These are phyloP conservation scores for Lippia alba DNA, from an alignment of 305 asterid species.

Conservation along the genomic window DNA sequence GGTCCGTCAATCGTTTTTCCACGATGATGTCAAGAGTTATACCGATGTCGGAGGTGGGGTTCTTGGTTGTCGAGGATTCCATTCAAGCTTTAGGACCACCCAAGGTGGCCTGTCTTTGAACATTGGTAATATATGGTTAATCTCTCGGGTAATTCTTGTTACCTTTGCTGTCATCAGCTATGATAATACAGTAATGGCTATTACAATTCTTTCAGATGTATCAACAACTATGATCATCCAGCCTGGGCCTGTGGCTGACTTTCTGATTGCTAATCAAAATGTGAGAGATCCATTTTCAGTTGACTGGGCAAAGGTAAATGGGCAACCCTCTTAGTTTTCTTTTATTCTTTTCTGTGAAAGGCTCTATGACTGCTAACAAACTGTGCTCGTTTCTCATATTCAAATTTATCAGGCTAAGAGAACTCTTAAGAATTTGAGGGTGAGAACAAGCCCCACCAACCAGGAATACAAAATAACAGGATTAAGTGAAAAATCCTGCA, in stretches of 20 bases:
- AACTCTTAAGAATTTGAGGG: constrained; percentile 64
- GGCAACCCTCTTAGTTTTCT: background rate
- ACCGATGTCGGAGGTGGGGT: constrained; percentile 64
- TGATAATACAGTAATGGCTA: constrained; percentile 5
- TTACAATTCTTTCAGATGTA: constrained; percentile 51
- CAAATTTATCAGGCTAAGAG: constrained; percentile 55
- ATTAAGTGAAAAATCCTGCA: constrained; percentile 62
- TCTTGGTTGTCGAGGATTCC: constrained; percentile 62
- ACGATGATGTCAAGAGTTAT: constrained; percentile 48
- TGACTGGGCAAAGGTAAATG: constrained; percentile 78
- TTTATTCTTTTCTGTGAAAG: background rate
- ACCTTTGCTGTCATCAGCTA: background rate
- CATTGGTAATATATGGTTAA: constrained; percentile 45
- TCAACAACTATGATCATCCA: constrained; percentile 82
- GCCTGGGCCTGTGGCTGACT: constrained; percentile 74
- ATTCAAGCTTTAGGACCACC: constrained; percentile 58
- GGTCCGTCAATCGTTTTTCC: constrained; percentile 65
- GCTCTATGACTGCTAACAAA: constrained; percentile 16
- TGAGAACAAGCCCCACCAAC: constrained; percentile 57
- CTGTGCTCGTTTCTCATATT: background rate
- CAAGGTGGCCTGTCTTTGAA: constrained; percentile 64
- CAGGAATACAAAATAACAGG: constrained; percentile 71
- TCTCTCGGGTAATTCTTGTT: background rate
- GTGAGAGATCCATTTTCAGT: constrained; percentile 62
- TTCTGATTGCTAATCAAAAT: constrained; percentile 65